A percentile compares a stretch with the other conserved stretches of the same genome.
These are phyloP conservation scores for Dendrocalamus latiflorus DNA, from an alignment of 202 grass and related monocot genomes.

Conservation along the genomic window DNA sequence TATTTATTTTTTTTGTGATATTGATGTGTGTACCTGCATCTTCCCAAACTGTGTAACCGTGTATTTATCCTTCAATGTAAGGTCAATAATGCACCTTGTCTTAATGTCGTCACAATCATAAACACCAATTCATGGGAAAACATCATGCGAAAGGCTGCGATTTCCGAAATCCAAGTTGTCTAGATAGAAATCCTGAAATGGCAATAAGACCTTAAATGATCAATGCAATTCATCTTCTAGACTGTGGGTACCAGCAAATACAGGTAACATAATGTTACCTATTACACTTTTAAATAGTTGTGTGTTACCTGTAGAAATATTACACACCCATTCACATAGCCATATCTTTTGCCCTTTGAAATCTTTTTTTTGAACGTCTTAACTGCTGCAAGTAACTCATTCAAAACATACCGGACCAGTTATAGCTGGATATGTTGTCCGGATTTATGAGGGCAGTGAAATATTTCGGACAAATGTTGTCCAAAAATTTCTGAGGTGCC, in stretches of 20 bases:
- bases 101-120: background rate
- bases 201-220: background rate
- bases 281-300: too few species aligned
- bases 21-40: background rate
- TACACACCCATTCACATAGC: background rate
- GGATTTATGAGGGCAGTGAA: background rate
- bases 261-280: background rate
- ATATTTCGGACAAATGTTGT: too few species aligned
- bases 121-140: background rate
- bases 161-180: background rate
- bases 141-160: background rate
- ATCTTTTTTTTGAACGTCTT: too few species aligned
- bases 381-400: background rate
- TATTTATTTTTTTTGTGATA: too few species aligned
- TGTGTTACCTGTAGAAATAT: background rate
- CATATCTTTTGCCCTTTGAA: too few species aligned
- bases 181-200: background rate
- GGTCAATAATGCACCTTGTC: background rate
- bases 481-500: too few species aligned
- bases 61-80: background rate
- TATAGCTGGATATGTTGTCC: background rate
- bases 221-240: background rate
- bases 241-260: background rate
- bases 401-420: background rate
- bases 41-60: background rate